phyloP scores from a whole-genome alignment of 108 stramenopile genomes.

The Tribonema minus region DNA sequence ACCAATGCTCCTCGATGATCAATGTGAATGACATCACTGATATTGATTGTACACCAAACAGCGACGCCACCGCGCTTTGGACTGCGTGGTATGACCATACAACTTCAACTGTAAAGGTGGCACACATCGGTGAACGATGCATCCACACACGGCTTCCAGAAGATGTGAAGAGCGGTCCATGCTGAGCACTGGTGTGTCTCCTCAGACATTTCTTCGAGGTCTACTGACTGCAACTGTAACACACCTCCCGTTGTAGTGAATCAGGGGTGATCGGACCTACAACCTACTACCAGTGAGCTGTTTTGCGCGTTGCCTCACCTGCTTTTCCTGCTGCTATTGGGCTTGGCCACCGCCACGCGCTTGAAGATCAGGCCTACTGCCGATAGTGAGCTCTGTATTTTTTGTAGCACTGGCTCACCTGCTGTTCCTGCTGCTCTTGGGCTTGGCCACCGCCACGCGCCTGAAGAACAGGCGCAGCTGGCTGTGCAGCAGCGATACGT shows the following conservation, averaged over 20 bases:
- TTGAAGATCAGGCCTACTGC: constrained; percentile 68
- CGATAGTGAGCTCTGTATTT: not conserved
- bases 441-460: constrained; percentile 41
- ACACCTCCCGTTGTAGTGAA: not conserved
- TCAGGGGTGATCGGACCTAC: not conserved
- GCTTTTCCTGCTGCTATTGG: constrained; percentile 33
- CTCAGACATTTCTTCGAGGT: no score
- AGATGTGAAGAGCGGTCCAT: not conserved
- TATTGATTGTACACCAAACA: no score
- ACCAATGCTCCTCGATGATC: no score
- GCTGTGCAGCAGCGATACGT: constrained; percentile 79
- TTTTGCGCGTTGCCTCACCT: not conserved
- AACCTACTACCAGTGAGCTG: not conserved
- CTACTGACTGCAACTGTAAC: not conserved
- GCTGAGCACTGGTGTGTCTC: no score
- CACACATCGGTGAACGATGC: no score
- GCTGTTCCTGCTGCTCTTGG: constrained; percentile 44
- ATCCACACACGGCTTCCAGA: not conserved
- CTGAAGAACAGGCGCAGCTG: constrained; percentile 80
- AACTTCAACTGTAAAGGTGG: no score
- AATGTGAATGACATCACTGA: no score
- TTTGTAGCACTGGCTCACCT: not conserved
- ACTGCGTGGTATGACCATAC: no score
- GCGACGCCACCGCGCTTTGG: no score
- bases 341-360: constrained; percentile 38